Conservation (phyloP, 2,329 filamentous ascomycete genomes). For the Arachnopeziza araneosa region DNA sequence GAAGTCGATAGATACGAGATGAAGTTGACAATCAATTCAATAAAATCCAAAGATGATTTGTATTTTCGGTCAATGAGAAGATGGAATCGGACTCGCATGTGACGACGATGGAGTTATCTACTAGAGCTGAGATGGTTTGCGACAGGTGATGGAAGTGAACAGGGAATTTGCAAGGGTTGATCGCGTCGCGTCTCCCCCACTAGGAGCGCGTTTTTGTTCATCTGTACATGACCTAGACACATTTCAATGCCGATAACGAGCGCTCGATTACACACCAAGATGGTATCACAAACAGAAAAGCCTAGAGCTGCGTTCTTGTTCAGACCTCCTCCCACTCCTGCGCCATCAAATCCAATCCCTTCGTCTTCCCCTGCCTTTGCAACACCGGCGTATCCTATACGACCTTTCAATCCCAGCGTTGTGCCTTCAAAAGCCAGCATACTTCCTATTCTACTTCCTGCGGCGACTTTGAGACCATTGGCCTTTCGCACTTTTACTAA, state of each 20-base stretch:
- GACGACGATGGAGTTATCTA: background rate
- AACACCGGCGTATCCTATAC: constrained; percentile 76
- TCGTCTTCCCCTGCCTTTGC: constrained; percentile 89
- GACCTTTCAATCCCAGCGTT: constrained; percentile 43
- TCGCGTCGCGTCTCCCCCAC: background rate
- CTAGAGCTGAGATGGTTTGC: background rate
- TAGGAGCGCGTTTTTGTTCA: background rate
- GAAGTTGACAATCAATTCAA: background rate
- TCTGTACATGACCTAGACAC: background rate
- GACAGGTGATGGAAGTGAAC: background rate
- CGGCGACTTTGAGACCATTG: constrained; percentile 78
- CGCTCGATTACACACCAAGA: background rate
- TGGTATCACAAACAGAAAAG: constrained; percentile 17
- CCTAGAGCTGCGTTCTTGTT: constrained; percentile 26
- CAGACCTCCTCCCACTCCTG: constrained; percentile 20
- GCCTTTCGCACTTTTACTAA: constrained; percentile 96
- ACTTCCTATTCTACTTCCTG: constrained; percentile 82
- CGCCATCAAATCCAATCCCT: constrained; percentile 55
- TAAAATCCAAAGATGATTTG: background rate
- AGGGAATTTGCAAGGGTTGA: background rate
- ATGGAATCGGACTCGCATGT: background rate
- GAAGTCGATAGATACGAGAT: background rate
- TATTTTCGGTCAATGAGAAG: background rate
- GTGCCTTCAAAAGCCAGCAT: constrained; percentile 41
- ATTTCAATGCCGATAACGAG: background rate